phyloP scores from a whole-genome alignment of 345 rosid species.

The Aegle marmelos region DNA sequence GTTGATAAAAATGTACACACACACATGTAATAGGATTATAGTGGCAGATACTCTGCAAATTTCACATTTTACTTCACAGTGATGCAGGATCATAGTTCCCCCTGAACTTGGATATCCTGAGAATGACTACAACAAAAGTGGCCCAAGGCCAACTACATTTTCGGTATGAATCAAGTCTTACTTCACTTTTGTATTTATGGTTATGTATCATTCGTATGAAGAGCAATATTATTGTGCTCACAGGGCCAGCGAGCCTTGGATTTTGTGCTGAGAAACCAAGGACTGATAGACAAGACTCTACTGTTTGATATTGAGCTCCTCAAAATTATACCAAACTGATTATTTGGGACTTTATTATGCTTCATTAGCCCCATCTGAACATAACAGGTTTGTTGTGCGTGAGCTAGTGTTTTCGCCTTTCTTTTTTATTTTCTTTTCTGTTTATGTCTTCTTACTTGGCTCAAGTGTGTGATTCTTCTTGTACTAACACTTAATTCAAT shows the following conservation, averaged over 20 bases:
- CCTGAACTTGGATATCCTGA: slow-evolving; percentile 96
- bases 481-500: neutral
- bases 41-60: slow-evolving; percentile 10
- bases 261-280: slow-evolving; percentile 94
- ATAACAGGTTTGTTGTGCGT: slow-evolving; percentile 13
- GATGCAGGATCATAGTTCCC: slow-evolving; percentile 90
- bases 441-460: neutral
- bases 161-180: slow-evolving; percentile 48
- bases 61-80: slow-evolving; percentile 39
- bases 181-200: neutral
- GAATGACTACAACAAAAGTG: slow-evolving; percentile 79
- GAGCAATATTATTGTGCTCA: neutral
- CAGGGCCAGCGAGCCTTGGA: slow-evolving; percentile 97
- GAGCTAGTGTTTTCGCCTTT: neutral
- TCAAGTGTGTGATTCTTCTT: neutral
- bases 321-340: slow-evolving; percentile 57
- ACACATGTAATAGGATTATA: too few species aligned
- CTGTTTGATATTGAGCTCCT: slow-evolving; percentile 93
- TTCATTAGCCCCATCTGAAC: neutral
- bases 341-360: neutral
- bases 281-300: slow-evolving; percentile 90
- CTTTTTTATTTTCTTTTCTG: neutral
- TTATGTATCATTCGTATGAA: neutral
- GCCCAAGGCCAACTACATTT: slow-evolving; percentile 81
- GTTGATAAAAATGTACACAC: neutral